Base-by-base conservation (phyloP, 202 grass and related monocot species). In the Schoenoplectus triqueter region DNA sequence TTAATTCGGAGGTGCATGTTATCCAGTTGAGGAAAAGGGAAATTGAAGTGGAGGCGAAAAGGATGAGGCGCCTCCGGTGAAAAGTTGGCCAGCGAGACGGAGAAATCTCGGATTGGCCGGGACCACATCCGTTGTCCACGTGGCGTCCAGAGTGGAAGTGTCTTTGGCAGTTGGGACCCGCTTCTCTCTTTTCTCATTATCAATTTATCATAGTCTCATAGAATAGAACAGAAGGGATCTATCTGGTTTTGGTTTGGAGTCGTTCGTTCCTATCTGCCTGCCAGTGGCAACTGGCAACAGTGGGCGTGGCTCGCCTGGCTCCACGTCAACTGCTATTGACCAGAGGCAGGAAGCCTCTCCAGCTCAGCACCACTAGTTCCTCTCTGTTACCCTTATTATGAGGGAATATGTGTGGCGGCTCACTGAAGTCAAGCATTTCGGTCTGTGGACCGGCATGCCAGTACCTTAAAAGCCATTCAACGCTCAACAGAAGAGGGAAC, bases 61-160 rank as follows among this genome's bases (percentile, higher is more conserved):
- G 88, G 88, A 89, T 89, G 79, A 86, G 88, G 84, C 8, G 69
- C 40, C 54, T 83, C 70, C 62, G 79, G 84, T 82, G 54, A 72
- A 60, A 73, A 87, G 66, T 84, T 73, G 77, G 81, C 85, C 88
- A 81, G 63, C 85, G 60, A 81, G 80, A 84, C 54, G 11, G 54
- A 49, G 15, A 18, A 40, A 64, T 78, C 50, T 59, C 46, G 46
- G n/a, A 41, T 47, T 65, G 17, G 45, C 85, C 51, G 55, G 66
- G 21, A 82, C 56, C 44, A 45, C 51, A 83, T 57, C 44, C 69
- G 22, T 78, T 82, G 63, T 80, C 80, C 85, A 74, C 84, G 47
- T 80, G 84, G 57, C 84, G 3, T 50, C 69, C 68, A 77, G 40
- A 54, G 21, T 68, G 65, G 73, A 66, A 57, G 10, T 67, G 84